Base-by-base conservation (phyloP, 106 monocot species). In the Xerophyta viscosa region DNA sequence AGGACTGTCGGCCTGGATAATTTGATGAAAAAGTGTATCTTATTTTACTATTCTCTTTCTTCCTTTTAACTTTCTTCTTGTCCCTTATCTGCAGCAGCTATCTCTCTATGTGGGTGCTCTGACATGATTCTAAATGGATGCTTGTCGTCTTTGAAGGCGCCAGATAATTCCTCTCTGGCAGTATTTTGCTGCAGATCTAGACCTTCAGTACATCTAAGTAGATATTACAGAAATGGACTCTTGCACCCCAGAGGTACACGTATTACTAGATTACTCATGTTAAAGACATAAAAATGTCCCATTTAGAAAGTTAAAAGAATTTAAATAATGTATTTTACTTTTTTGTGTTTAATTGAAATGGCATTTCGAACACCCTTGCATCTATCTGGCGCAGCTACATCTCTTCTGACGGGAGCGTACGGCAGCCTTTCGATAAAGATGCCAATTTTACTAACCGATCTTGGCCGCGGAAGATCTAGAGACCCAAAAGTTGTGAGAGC, bases 51-150 rank as follows among this genome's bases (percentile, higher is more conserved):
- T n/a, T n/a, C n/a, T n/a, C n/a, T n/a, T n/a, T n/a, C n/a, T n/a
- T n/a, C n/a, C n/a, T n/a, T n/a, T n/a, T n/a, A n/a, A n/a, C n/a
- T n/a, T n/a, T n/a, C n/a, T n/a, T n/a, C n/a, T n/a, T n/a, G n/a
- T n/a, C n/a, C n/a, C n/a, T n/a, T n/a, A n/a, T n/a, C n/a, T n/a
- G n/a, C n/a, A n/a, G n/a, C n/a, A n/a, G n/a, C n/a, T n/a, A n/a
- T n/a, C n/a, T n/a, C n/a, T n/a, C n/a, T 27, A 4, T 44, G 17
- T 52, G 52, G 63, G 52, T 52, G 39, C 17, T 45, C 6, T 8
- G 71, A 57, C 49, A 71, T 77, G 77, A 71, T 57, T 71, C 57
- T 71, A 31, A 77, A 71, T 58, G 71, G 71, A 71, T 66, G 71
- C 62, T 45, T 53, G 56, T 55, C 26, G n/a, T 50, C 46, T 43